Conservation (phyloP, 2,329 filamentous ascomycete genomes). For the Coniochaeta sp. region DNA sequence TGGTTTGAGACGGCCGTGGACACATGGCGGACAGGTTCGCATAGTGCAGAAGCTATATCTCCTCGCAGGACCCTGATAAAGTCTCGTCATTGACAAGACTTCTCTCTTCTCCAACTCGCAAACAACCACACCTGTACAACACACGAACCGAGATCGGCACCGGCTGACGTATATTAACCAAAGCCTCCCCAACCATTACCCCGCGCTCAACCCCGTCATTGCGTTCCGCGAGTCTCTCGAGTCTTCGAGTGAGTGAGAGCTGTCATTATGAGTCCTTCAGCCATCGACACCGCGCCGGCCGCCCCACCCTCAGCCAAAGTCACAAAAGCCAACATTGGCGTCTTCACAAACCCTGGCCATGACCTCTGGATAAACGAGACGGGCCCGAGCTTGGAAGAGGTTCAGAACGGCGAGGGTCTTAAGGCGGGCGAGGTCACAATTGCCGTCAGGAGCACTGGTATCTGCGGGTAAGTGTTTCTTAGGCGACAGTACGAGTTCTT, state of each 20-base stretch:
- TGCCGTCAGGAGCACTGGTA: conserved; percentile 88
- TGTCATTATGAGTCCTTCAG: conserved; percentile 6
- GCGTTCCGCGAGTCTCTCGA: neutral
- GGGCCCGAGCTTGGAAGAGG: conserved; percentile 66
- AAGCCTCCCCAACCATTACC: neutral
- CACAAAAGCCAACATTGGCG: conserved; percentile 82
- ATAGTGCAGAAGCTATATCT: neutral
- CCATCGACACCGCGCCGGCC: conserved; percentile 5
- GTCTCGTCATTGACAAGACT: neutral
- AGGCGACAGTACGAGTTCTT: neutral
- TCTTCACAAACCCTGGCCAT: conserved; percentile 90
- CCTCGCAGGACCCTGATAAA: neutral
- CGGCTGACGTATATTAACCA: neutral
- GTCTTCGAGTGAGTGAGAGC: neutral
- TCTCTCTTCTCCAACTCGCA: neutral
- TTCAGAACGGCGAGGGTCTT: conserved; percentile 59
- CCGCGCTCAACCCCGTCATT: neutral
- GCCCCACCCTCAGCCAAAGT: conserved; percentile 9
- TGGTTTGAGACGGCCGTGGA: neutral
- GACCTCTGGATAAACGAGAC: conserved; percentile 84
- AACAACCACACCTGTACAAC: neutral
- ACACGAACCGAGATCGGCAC: neutral
- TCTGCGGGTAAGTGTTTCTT: conserved; percentile 67
- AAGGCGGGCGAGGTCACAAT: conserved; percentile 80
- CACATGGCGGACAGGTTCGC: neutral